A percentile compares a stretch with the other conserved stretches of the same genome.
Evolutionary conservation across 179 eudicot species (phyloP).

Genomic region (Pouteria campechiana): DNA sequence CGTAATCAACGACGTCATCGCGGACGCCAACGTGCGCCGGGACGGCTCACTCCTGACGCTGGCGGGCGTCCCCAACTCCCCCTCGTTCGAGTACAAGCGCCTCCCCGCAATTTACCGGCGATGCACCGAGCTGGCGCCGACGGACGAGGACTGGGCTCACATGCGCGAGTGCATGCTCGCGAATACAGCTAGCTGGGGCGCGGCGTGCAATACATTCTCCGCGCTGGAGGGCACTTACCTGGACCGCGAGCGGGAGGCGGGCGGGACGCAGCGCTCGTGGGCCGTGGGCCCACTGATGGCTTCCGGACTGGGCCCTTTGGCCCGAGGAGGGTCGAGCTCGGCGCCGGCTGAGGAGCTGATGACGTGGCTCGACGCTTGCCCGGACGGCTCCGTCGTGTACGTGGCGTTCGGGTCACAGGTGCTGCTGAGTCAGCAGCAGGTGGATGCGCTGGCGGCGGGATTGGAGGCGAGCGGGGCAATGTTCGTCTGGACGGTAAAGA

Average conservation of each 20-base stretch:
- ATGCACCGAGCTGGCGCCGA: background rate
- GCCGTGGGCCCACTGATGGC: background rate
- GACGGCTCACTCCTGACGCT: background rate
- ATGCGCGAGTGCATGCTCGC: background rate
- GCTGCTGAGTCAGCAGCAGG: background rate
- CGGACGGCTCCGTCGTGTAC: background rate
- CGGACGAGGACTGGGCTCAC: background rate
- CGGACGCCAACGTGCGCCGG: background rate
- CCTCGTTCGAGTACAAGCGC: background rate
- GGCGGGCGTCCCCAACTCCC: background rate
- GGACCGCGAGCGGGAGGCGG: background rate
- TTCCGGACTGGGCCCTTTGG: too few species aligned
- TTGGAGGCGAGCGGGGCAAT: background rate
- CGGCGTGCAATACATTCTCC: background rate
- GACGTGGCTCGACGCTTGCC: background rate
- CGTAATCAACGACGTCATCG: slow-evolving; percentile 9
- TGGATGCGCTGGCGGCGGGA: background rate
- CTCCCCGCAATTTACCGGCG: background rate
- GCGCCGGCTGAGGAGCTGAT: background rate
- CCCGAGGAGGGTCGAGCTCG: background rate
- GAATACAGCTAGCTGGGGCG: background rate
- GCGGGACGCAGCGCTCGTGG: background rate
- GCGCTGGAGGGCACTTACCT: background rate
- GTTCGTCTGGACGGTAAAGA: background rate
- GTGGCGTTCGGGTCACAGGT: background rate